Conservation (phyloP, 768 basidiomycete species). For the Leucosporidium scottii region DNA sequence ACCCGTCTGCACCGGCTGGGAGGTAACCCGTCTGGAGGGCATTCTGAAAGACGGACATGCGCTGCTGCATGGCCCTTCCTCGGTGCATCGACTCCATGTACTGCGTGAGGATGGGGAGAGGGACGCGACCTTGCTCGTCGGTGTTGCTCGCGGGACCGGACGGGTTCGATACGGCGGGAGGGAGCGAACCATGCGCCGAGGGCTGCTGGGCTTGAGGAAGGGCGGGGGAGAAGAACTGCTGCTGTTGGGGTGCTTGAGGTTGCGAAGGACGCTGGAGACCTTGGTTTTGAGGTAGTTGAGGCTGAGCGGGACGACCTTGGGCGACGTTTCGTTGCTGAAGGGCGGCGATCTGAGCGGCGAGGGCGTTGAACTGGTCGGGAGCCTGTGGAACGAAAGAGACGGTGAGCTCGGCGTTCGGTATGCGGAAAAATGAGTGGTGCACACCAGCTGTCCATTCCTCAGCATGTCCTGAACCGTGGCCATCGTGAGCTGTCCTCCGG, state of each 20-base stretch:
- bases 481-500: conserved; percentile 14
- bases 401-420: background rate
- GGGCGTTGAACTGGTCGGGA: conserved; percentile 8
- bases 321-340: background rate
- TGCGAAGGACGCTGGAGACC: background rate
- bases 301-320: background rate
- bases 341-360: background rate
- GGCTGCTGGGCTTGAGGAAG: background rate
- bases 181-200: background rate
- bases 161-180: background rate
- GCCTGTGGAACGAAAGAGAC: background rate
- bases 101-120: conserved; percentile 12
- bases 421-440: too few relatives aligned
- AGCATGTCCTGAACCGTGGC: conserved; percentile 24
- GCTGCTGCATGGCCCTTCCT: conserved; percentile 1
- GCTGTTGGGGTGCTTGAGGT: background rate
- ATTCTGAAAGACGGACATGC: background rate
- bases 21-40: conserved; percentile 18
- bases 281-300: background rate
- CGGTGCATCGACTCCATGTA: conserved; percentile 15
- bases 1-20: background rate
- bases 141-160: background rate
- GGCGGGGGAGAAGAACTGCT: background rate
- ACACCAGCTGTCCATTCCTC: background rate
- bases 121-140: conserved; percentile 6